Percentiles rank a stretch among this genome's conserved stretches.
Evolutionary conservation across 2,329 filamentous ascomycete species (phyloP).

Genomic region (Xylaria sp.): DNA sequence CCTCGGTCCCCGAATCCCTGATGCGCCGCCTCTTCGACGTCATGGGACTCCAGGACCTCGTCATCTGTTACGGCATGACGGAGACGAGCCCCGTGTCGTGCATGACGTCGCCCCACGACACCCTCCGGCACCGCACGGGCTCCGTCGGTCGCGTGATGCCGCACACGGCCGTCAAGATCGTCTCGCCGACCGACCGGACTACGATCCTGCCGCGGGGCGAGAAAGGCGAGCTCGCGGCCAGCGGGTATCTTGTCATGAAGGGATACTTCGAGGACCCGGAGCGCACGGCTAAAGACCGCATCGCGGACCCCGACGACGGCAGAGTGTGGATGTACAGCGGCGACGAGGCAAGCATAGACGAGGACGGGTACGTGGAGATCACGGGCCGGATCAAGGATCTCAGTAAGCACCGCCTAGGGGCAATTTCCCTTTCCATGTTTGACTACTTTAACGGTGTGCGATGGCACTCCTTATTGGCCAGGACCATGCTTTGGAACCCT

Average conservation of each 20-base stretch:
- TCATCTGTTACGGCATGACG: slow-evolving; percentile 97
- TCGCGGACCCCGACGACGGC: slow-evolving; percentile 29
- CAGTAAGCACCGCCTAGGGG: slow-evolving; percentile 46
- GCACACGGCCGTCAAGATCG: slow-evolving; percentile 78
- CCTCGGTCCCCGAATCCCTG: slow-evolving; percentile 79
- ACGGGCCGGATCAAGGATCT: slow-evolving; percentile 93
- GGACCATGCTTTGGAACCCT: background rate
- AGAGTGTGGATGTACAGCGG: slow-evolving; percentile 89
- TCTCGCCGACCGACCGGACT: slow-evolving; percentile 67
- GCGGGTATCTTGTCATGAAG: slow-evolving; percentile 88
- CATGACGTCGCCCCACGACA: slow-evolving; percentile 83
- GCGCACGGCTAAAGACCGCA: slow-evolving; percentile 70
- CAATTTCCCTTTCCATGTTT: background rate
- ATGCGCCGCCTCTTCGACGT: slow-evolving; percentile 76
- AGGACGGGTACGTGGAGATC: slow-evolving; percentile 82
- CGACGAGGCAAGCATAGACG: slow-evolving; percentile 87
- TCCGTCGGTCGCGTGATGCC: slow-evolving; percentile 83
- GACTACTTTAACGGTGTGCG: background rate
- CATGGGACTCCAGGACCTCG: slow-evolving; percentile 80
- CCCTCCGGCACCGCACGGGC: slow-evolving; percentile 72
- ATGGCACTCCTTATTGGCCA: background rate
- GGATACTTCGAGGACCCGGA: slow-evolving; percentile 82
- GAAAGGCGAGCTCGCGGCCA: slow-evolving; percentile 80
- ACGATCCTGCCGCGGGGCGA: slow-evolving; percentile 66
- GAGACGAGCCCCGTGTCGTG: slow-evolving; percentile 80